Evolutionary conservation across 1,139 yeast genomes (phyloP).

Genomic region (Nakaseomyces nivariensis): DNA sequence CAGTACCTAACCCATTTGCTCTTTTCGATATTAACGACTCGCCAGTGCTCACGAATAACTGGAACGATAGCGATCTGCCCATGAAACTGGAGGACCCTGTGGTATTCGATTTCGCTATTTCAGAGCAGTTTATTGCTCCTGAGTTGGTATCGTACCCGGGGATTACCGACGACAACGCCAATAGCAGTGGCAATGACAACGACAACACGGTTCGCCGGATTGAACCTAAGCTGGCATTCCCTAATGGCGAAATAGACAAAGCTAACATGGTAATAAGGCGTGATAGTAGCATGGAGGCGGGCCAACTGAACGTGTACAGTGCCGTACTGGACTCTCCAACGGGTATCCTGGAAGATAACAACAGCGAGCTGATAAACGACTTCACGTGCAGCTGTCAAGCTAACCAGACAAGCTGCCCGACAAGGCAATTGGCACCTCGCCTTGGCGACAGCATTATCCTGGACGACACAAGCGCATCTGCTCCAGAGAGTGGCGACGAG

Average conservation of each 20-base stretch:
- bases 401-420: neutral
- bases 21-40: neutral
- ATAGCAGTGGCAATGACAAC: neutral
- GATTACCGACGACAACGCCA: neutral
- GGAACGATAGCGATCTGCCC: neutral
- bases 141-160: neutral
- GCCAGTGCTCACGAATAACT: neutral
- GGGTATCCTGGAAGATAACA: neutral
- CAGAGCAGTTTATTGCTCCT: neutral
- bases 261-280: neutral
- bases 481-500: neutral
- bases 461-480: slow-evolving; percentile 5
- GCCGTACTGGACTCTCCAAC: neutral
- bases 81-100: neutral
- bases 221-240: slow-evolving; percentile 4
- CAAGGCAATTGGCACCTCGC: neutral
- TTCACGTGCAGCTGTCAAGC: slow-evolving; percentile 2
- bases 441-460: neutral
- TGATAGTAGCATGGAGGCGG: neutral
- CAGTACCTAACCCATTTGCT: neutral
- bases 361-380: neutral
- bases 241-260: neutral
- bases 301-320: neutral
- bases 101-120: neutral
- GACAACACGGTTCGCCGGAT: neutral